phyloP scores from a whole-genome alignment of 192 early-diverging fungal species.

The Cladochytrium replicatum region DNA sequence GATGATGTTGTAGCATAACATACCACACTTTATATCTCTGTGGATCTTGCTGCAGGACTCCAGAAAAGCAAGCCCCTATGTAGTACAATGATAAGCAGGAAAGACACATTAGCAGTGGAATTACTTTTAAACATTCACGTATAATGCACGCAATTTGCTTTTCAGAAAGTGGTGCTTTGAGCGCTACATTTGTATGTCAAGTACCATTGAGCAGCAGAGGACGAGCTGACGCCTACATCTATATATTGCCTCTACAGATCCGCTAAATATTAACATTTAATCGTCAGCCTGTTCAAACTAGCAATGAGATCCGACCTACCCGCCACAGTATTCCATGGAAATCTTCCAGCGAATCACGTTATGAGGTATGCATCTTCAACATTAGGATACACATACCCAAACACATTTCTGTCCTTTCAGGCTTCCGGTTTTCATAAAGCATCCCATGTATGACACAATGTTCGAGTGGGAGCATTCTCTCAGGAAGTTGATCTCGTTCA shows the following conservation, averaged over 20 bases:
- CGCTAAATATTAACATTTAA: too few relatives aligned
- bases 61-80: slow-evolving; percentile 40
- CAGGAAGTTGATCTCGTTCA: slow-evolving; percentile 53
- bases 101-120: neutral
- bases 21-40: slow-evolving; percentile 34
- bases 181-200: slow-evolving; percentile 16
- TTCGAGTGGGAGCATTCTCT: slow-evolving; percentile 39
- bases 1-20: too few relatives aligned
- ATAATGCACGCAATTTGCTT: slow-evolving; percentile 34
- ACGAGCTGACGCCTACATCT: slow-evolving; percentile 41
- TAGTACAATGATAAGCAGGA: neutral
- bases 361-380: slow-evolving; percentile 1
- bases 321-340: slow-evolving; percentile 54
- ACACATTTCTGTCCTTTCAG: slow-evolving; percentile 41
- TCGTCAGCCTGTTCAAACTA: too few relatives aligned
- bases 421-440: slow-evolving; percentile 41
- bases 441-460: slow-evolving; percentile 44
- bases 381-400: slow-evolving; percentile 19
- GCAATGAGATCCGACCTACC: too few relatives aligned
- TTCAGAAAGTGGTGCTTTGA: slow-evolving; percentile 29
- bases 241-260: slow-evolving; percentile 40
- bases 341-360: slow-evolving; percentile 18
- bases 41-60: slow-evolving; percentile 43
- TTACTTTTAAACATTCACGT: slow-evolving; percentile 31
- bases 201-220: too few relatives aligned